Percentiles rank a stretch among this genome's conserved stretches.
Conservation (phyloP, 345 rosid genomes). For the Arabidopsis arenosa region DNA sequence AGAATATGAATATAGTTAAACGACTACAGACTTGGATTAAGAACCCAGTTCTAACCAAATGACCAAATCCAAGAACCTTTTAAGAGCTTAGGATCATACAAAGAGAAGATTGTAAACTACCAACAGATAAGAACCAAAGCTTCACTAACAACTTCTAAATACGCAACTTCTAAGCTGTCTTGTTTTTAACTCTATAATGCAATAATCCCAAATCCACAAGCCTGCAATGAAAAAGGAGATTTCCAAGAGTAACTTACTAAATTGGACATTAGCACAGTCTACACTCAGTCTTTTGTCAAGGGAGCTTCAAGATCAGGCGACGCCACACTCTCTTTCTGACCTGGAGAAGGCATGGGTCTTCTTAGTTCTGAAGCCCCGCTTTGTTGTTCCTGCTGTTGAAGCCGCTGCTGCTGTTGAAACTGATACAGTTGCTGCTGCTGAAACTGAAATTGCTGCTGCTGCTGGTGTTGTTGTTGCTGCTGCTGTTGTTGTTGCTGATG, state of each 20-base stretch:
- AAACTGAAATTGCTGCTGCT: slow-evolving; percentile 62
- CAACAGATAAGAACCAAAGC: slow-evolving; percentile 16
- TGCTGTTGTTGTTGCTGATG: slow-evolving; percentile 52
- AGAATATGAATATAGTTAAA: slow-evolving; percentile 16
- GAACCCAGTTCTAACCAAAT: slow-evolving; percentile 7
- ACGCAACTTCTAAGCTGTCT: slow-evolving; percentile 26
- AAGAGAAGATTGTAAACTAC: slow-evolving; percentile 25
- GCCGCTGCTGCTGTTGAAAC: slow-evolving; percentile 61
- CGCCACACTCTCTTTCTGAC: slow-evolving; percentile 58
- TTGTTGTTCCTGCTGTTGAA: slow-evolving; percentile 57
- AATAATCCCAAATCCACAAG: slow-evolving; percentile 20
- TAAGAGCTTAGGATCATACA: slow-evolving; percentile 32
- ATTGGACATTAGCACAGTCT: slow-evolving; percentile 24
- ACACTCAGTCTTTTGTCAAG: slow-evolving; percentile 32
- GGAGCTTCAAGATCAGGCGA: slow-evolving; percentile 33
- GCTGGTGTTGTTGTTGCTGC: slow-evolving; percentile 55
- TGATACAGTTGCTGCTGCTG: slow-evolving; percentile 61
- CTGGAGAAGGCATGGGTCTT: slow-evolving; percentile 51
- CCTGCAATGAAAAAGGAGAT: slow-evolving; percentile 21
- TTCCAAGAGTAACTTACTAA: slow-evolving; percentile 28
- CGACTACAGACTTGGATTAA: slow-evolving; percentile 25
- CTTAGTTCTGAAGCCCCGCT: slow-evolving; percentile 53
- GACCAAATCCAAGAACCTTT: slow-evolving; percentile 18
- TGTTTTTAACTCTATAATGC: slow-evolving; percentile 27
- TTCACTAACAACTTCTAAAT: slow-evolving; percentile 6